Conservation (phyloP, 2,329 filamentous ascomycete genomes). For the Aspergillus uvarum region DNA sequence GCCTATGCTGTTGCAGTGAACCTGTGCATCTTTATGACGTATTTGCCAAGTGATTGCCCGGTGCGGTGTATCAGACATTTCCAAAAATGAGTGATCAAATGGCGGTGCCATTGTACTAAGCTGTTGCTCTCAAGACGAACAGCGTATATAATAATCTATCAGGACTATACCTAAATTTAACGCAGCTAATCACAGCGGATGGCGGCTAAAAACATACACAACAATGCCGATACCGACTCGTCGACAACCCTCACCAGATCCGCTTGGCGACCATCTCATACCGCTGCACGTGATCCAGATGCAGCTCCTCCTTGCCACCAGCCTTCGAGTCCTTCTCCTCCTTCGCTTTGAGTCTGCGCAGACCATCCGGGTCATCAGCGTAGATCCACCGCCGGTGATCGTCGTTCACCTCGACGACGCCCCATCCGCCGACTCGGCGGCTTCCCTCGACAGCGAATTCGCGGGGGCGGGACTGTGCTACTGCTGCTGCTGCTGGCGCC, state of each 20-base stretch:
- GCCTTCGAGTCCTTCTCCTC: slow-evolving; percentile 60
- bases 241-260: slow-evolving; percentile 68
- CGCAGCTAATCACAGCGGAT: no score
- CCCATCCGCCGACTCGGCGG: slow-evolving; percentile 76
- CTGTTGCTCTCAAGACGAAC: no score
- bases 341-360: slow-evolving; percentile 63
- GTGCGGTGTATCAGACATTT: no score
- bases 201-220: not conserved
- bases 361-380: slow-evolving; percentile 73
- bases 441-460: slow-evolving; percentile 66
- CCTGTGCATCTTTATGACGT: no score
- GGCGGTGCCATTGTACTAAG: no score
- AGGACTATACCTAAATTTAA: no score
- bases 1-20: no score
- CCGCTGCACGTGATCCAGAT: slow-evolving; percentile 67
- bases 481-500: not conserved
- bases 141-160: no score
- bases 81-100: no score
- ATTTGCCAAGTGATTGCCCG: no score
- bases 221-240: no score
- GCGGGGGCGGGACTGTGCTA: slow-evolving; percentile 34
- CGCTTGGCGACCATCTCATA: slow-evolving; percentile 97
- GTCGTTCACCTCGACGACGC: slow-evolving; percentile 82
- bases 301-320: slow-evolving; percentile 56
- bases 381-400: slow-evolving; percentile 85